Base-by-base conservation (phyloP, 352 stramenopile species). In the Phytophthora pini region DNA sequence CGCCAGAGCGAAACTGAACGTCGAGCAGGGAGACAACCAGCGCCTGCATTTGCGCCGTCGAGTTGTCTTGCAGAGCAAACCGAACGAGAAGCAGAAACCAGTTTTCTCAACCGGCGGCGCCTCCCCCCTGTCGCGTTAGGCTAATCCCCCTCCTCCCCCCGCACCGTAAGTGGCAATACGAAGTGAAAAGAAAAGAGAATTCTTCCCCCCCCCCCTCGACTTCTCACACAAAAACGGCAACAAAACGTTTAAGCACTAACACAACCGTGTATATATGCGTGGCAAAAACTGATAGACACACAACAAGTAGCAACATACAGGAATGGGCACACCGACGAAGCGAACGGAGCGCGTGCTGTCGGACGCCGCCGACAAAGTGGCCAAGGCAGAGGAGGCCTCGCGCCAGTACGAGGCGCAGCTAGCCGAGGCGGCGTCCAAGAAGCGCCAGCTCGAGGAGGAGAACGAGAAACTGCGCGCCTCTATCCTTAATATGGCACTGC, bases 401-500 rank as follows among this genome's bases (percentile, higher is more conserved):
- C 78, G 77, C 15, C 68, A 77, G 54, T 93, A 89, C 54, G 74
- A 79, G 46, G 50, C 55, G 47, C 87, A 93, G 65, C 61, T 79
- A 41, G 52, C 60, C 17, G 70, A 76, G 47, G 81, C 86, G 8
- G 63, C 80, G 31, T 76, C 86, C 56, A 82, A 91, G 65, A 95
- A 94, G 69, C 81, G 79, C 31, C 61, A 79, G 36, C 75, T 95
- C 3, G 84, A 95, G 54, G 85, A 90, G 22, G 87, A 94, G 63
- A 90, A 94, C 64, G 85, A 95, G 61, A 82, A 90, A 56, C 68
- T 95, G 56, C 82, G 87, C 10, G 66, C 77, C 26, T 88, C 80
- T n/a, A 93, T 95, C 58, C 72, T 93, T 17, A 83, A 68, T 59
- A 85, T 91, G 60, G 85, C 86, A 31, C 70, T 93, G 34, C 79